Evolutionary conservation across 345 rosid genomes (phyloP).

Genomic region (Mangifera indica): DNA sequence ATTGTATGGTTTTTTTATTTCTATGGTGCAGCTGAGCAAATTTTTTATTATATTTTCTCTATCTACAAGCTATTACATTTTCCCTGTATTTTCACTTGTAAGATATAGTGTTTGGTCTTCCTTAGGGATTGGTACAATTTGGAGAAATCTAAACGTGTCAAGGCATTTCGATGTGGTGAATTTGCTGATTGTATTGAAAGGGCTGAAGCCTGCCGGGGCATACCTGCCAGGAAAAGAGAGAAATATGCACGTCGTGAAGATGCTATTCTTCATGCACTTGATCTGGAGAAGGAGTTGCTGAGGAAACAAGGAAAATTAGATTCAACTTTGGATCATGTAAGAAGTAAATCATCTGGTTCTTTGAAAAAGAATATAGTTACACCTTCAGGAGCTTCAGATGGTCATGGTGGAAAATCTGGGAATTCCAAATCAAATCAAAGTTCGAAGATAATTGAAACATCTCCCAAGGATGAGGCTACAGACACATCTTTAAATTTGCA

Average conservation of each 20-base stretch:
- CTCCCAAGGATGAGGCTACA: slow-evolving; percentile 27
- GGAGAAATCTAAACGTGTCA: slow-evolving; percentile 97
- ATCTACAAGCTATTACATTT: not conserved
- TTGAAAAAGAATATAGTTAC: slow-evolving; percentile 38
- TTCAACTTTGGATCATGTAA: slow-evolving; percentile 28
- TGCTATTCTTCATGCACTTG: slow-evolving; percentile 98
- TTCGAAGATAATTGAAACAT: slow-evolving; percentile 31
- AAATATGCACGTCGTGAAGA: slow-evolving; percentile 99
- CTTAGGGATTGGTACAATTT: slow-evolving; percentile 97
- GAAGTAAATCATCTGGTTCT: slow-evolving; percentile 39
- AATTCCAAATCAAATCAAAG: slow-evolving; percentile 33
- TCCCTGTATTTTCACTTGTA: not conserved
- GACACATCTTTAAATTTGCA: slow-evolving; percentile 24
- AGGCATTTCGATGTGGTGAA: slow-evolving; percentile 95
- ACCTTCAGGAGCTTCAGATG: slow-evolving; percentile 47
- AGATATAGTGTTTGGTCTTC: slow-evolving; percentile 18
- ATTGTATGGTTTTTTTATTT: not conserved
- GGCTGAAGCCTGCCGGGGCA: slow-evolving; percentile 75
- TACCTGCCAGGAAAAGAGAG: slow-evolving; percentile 89
- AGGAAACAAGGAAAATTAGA: slow-evolving; percentile 51
- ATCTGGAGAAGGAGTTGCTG: slow-evolving; percentile 77
- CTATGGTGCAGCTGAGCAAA: not conserved
- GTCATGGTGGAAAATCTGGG: slow-evolving; percentile 38
- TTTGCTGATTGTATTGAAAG: slow-evolving; percentile 92
- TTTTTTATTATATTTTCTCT: not conserved